Percentiles rank a stretch among this genome's conserved stretches.
Evolutionary conservation across 805 yeast genomes (phyloP).

Genomic region (Ogataea polymorpha): DNA sequence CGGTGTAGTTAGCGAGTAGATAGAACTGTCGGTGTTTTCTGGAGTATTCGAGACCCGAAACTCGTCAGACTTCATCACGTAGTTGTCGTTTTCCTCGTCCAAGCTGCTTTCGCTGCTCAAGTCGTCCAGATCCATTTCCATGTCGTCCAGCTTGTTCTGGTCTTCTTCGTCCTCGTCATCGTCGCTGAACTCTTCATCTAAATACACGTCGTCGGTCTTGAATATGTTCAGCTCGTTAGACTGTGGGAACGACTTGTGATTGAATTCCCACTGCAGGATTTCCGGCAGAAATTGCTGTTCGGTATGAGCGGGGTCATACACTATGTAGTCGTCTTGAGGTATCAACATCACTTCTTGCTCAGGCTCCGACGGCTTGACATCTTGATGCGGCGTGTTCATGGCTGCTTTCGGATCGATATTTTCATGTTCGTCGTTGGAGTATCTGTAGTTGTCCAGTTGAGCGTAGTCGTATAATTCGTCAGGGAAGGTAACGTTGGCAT

Average conservation of each 20-base stretch:
- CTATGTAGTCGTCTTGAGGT: slow-evolving; percentile 30
- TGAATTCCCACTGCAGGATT: slow-evolving; percentile 27
- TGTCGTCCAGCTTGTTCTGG: slow-evolving; percentile 27
- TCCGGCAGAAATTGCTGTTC: slow-evolving; percentile 28
- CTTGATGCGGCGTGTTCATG: slow-evolving; percentile 5
- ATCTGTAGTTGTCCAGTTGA: slow-evolving; percentile 3
- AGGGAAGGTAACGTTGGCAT: slow-evolving; percentile 25
- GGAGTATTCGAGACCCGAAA: slow-evolving; percentile 14
- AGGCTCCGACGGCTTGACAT: slow-evolving; percentile 3
- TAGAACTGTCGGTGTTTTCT: slow-evolving; percentile 25
- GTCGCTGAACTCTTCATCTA: slow-evolving; percentile 30
- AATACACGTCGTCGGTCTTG: slow-evolving; percentile 29
- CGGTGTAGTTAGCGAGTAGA: slow-evolving; percentile 29
- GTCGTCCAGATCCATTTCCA: slow-evolving; percentile 34
- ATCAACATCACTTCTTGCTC: slow-evolving; percentile 29
- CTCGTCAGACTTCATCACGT: slow-evolving; percentile 19
- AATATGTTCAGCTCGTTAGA: slow-evolving; percentile 33
- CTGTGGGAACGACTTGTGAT: slow-evolving; percentile 28
- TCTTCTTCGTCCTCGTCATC: slow-evolving; percentile 34
- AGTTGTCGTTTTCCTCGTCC: slow-evolving; percentile 23
- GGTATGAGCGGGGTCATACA: slow-evolving; percentile 24
- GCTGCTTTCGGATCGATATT: slow-evolving; percentile 18
- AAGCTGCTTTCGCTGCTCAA: slow-evolving; percentile 26
- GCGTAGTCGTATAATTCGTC: slow-evolving; percentile 24
- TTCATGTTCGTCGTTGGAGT: slow-evolving; percentile 3